A percentile compares a stretch with the other conserved stretches of the same genome.
Evolutionary conservation across 495 filamentous ascomycete species (phyloP).

Genomic region (Choiromyces venosus): DNA sequence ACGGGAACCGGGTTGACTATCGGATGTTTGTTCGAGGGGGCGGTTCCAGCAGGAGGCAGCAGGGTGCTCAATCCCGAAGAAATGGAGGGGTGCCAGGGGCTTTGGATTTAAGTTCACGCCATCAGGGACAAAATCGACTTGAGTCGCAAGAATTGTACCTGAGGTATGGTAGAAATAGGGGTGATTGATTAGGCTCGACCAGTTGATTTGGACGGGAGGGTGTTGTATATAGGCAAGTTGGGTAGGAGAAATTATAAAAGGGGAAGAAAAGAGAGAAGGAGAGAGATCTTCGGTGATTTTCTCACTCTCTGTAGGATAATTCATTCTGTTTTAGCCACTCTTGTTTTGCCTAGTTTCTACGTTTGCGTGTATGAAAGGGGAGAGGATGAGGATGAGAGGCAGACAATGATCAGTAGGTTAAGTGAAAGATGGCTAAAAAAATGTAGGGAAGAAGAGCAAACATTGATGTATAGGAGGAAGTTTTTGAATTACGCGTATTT

Average conservation of each 20-base stretch:
- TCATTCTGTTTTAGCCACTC: not conserved
- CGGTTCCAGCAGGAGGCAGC: conserved; percentile 20
- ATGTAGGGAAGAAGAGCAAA: not conserved
- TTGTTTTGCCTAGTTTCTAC: not conserved
- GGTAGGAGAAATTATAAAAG: not conserved
- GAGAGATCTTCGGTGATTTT: not conserved
- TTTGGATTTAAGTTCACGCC: not conserved
- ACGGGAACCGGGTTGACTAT: conserved; percentile 30
- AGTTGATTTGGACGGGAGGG: not conserved
- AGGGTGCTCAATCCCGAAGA: conserved; percentile 26
- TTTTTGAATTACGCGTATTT: not conserved
- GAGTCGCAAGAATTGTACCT: not conserved
- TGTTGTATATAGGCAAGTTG: not conserved
- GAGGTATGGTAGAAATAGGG: not conserved
- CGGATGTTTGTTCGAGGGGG: conserved; percentile 10
- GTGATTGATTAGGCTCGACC: not conserved
- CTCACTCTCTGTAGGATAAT: not conserved
- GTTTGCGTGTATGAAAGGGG: not conserved
- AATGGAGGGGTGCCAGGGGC: not conserved
- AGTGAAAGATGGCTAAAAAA: not conserved
- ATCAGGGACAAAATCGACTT: not conserved
- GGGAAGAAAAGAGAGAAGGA: not conserved
- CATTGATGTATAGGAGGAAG: not conserved
- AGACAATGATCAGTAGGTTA: not conserved
- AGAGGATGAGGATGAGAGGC: not conserved